phyloP scores from a whole-genome alignment of 202 grass and related monocot genomes.

The Dendrocalamus latiflorus region DNA sequence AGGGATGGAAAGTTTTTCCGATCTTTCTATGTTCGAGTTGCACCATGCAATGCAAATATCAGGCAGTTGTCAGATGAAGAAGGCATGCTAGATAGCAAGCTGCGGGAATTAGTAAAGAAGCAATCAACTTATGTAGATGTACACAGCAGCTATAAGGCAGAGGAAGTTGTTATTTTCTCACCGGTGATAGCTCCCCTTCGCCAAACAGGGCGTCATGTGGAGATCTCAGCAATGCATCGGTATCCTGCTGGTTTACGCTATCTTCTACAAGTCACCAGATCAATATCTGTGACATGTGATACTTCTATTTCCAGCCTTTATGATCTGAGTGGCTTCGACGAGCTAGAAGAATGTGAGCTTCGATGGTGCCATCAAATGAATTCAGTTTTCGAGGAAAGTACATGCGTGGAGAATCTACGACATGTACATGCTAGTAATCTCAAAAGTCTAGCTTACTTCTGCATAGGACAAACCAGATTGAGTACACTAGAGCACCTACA shows the following conservation, averaged over 20 bases:
- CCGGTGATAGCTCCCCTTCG: not conserved
- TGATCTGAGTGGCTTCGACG: too few species aligned
- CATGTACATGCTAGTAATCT: too few species aligned
- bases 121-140: not conserved
- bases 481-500: not conserved
- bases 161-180: not conserved
- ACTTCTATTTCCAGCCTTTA: not conserved
- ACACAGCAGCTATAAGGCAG: not conserved
- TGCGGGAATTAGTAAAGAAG: not conserved
- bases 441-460: too few species aligned
- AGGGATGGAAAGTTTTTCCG: not conserved
- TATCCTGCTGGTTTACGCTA: rapidly evolving
- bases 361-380: too few species aligned
- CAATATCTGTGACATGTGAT: not conserved
- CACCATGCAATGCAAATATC: not conserved
- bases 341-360: too few species aligned
- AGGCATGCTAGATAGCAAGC: not conserved
- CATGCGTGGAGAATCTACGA: too few species aligned
- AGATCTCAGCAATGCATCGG: not conserved
- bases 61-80: not conserved
- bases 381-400: rapidly evolving
- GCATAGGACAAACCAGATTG: rapidly evolving
- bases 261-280: not conserved
- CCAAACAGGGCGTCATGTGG: not conserved
- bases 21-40: not conserved